Conservation (phyloP, 208 protist genomes). For the Entamoeba dispar region DNA sequence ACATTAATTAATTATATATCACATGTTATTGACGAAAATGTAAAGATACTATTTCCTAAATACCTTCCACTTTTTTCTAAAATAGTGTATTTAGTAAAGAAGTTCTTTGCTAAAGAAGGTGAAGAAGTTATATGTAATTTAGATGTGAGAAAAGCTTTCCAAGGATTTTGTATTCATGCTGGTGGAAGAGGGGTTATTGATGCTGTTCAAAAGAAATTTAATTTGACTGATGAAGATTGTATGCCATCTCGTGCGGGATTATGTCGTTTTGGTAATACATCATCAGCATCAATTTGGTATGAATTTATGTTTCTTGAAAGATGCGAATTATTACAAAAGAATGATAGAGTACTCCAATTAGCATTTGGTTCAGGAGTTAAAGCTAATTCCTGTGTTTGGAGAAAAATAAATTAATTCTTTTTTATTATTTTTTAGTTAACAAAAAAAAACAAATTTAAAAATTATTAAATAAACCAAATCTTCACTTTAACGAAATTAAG, state of each 20-base stretch:
- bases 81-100: not conserved
- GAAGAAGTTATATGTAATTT: not conserved
- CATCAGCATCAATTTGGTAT: not conserved
- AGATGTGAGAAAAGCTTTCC: not conserved
- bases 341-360: not conserved
- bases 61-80: not conserved
- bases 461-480: not conserved
- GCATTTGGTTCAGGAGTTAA: not conserved
- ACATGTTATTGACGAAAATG: not conserved
- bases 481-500: conserved; percentile 14
- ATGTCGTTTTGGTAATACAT: not conserved
- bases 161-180: not conserved
- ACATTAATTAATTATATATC: not conserved
- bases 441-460: too few species aligned
- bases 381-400: not conserved
- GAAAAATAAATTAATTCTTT: not conserved
- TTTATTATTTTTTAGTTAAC: too few species aligned
- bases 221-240: not conserved
- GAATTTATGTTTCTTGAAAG: not conserved
- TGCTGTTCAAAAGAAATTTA: not conserved
- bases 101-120: not conserved
- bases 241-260: not conserved
- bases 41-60: not conserved
- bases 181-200: not conserved
- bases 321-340: not conserved